Base-by-base conservation (phyloP, 305 asterid species). In the Ajuga reptans region DNA sequence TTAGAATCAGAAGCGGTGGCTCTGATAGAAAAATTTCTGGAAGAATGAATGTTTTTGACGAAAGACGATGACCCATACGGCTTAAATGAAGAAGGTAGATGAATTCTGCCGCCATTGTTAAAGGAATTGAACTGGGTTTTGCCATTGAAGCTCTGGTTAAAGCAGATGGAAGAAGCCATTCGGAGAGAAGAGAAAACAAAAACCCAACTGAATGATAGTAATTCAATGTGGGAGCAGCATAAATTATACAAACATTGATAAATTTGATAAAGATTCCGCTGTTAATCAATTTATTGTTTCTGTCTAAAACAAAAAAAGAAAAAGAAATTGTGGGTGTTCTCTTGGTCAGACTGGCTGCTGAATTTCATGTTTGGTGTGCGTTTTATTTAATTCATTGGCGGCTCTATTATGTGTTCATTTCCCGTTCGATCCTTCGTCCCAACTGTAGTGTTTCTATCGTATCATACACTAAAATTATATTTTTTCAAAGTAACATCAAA, bases 121-220 rank as follows among this genome's bases (percentile, higher is more conserved):
- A 82, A 79, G 74, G 80, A 84, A 81, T 34, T 80, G 71, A 73
- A 50, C 0, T 77, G 87, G 79, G 84, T 59, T 82, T 79, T 80
- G 73, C 68, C 70, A 72, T 72, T 76, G 71, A 73, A 76, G 69
- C 77, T 70, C 5, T 82, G 93, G 66, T 77, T 68, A 70, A 77
- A 79, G 79, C 88, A 83, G 49, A 90, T 78, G 73, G 79, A 83
- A 73, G 91, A 78, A 77, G 93, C 86, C 96, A 89, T 89, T 10
- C 81, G 53, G 62, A 55, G 1, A 4, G 76, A 17, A 52, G 51
- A 43, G 65, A 63, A 49, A 29, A 47, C 42, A 39, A 16, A 10
- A 31, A 10, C 36, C 54, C 9, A 43, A 33, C 53, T 33, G 51
- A 16, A 39, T 47, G 58, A 62, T 17, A 21, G 27, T 21, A 21